A percentile compares a stretch with the other conserved stretches of the same genome.
Evolutionary conservation across 129 eudicot species (phyloP).

Genomic region (Flaveria sonorensis): DNA sequence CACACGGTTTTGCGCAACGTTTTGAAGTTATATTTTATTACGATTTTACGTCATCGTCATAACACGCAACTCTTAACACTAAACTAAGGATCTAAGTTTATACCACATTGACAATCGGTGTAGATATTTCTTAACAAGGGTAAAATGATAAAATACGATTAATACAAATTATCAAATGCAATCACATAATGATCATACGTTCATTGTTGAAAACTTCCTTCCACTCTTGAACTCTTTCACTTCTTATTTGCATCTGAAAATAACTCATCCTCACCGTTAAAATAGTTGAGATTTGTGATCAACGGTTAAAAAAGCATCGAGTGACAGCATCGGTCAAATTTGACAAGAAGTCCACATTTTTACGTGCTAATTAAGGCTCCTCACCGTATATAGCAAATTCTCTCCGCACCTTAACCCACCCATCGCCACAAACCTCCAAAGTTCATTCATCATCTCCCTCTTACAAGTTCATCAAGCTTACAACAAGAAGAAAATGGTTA

Average conservation of each 20-base stretch:
- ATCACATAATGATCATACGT: too few relatives aligned
- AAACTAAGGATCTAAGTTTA: too few relatives aligned
- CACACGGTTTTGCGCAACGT: too few relatives aligned
- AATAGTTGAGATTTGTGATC: background rate
- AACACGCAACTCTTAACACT: too few relatives aligned
- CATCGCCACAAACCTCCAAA: background rate
- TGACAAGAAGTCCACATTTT: background rate
- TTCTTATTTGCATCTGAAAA: background rate
- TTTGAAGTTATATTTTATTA: too few relatives aligned
- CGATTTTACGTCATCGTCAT: too few relatives aligned
- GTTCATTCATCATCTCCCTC: constrained; percentile 10
- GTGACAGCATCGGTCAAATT: constrained; percentile 14
- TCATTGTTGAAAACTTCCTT: background rate
- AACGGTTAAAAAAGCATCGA: constrained; percentile 19
- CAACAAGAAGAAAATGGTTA: constrained; percentile 25
- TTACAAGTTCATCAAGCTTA: background rate
- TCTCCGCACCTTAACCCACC: constrained; percentile 1
- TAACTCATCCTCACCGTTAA: constrained; percentile 22
- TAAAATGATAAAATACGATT: too few relatives aligned
- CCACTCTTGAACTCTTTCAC: background rate
- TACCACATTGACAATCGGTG: too few relatives aligned
- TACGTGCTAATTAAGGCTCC: constrained; percentile 11
- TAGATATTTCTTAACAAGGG: too few relatives aligned
- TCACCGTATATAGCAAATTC: constrained; percentile 12
- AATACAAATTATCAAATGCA: too few relatives aligned